A percentile compares a stretch with the other conserved stretches of the same genome.
These are phyloP conservation scores for Ilex paraguariensis DNA, from an alignment of 305 asterid species.

Conservation along the genomic window DNA sequence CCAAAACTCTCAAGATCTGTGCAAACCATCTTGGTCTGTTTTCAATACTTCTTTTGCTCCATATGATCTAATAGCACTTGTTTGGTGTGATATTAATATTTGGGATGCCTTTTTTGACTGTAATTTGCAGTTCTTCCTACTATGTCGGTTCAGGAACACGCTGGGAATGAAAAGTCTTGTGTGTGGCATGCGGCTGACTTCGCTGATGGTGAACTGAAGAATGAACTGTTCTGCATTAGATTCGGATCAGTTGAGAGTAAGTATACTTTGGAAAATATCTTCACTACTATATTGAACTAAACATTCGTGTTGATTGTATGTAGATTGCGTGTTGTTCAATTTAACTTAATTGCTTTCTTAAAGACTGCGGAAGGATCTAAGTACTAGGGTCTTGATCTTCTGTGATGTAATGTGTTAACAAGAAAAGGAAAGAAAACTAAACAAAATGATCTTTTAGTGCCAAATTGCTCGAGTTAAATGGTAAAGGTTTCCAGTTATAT, in stretches of 20 bases:
- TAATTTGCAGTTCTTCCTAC: conserved; percentile 1
- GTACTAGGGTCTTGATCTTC: no score
- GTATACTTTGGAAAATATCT: neutral
- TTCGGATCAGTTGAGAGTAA: conserved; percentile 45
- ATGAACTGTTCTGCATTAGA: conserved; percentile 45
- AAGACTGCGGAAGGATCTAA: no score
- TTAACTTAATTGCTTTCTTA: no score
- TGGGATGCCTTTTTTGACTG: conserved; percentile 5
- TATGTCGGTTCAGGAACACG: no score
- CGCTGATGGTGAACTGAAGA: conserved; percentile 47
- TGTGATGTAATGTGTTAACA: no score
- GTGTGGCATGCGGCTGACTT: conserved; percentile 52
- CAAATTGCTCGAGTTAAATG: no score
- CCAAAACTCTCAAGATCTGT: conserved; percentile 52
- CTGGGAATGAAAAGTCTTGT: conserved; percentile 13
- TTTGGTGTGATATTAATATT: neutral
- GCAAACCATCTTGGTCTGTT: conserved; percentile 42
- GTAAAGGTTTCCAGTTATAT: no score
- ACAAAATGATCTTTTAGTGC: no score
- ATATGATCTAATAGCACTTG: neutral
- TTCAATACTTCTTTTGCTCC: neutral
- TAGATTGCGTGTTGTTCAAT: no score
- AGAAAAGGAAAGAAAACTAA: no score
- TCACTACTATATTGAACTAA: no score
- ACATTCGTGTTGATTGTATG: neutral